A percentile compares a stretch with the other conserved stretches of the same genome.
Evolutionary conservation across 345 rosid species (phyloP).

Genomic region (Acer campestre): DNA sequence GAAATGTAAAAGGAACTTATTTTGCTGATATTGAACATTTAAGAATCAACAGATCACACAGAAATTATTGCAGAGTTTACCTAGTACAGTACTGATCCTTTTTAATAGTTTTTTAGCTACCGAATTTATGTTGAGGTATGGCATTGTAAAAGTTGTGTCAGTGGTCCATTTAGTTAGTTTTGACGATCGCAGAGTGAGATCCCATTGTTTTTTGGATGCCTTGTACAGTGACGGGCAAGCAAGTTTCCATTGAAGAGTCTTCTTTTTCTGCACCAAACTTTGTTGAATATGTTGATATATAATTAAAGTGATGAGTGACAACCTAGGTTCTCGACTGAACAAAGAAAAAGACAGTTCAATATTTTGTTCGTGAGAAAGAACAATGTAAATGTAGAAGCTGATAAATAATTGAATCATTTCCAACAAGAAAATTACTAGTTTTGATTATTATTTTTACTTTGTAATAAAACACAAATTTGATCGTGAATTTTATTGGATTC

Average conservation of each 20-base stretch:
- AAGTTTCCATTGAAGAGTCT: background rate
- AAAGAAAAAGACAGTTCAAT: background rate
- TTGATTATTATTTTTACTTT: no score
- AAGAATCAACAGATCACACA: background rate
- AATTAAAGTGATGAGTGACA: no score
- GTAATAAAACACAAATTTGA: no score
- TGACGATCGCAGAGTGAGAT: background rate
- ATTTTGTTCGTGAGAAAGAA: no score
- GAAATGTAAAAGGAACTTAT: no score
- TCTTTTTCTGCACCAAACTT: background rate
- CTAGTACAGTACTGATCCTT: no score
- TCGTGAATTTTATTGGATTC: no score
- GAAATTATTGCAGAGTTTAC: background rate
- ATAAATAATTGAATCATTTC: no score
- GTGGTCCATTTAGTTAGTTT: slow-evolving; percentile 12
- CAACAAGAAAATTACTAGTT: no score
- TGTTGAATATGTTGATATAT: background rate
- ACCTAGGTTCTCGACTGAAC: background rate
- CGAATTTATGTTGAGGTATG: slow-evolving; percentile 9
- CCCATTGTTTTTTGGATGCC: no score
- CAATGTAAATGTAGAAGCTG: no score
- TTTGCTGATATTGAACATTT: background rate
- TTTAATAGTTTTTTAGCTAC: slow-evolving; percentile 12
- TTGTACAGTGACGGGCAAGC: no score
- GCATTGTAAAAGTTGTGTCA: background rate